phyloP scores from a whole-genome alignment of 192 early-diverging fungal species.

The Coemansia sp. region DNA sequence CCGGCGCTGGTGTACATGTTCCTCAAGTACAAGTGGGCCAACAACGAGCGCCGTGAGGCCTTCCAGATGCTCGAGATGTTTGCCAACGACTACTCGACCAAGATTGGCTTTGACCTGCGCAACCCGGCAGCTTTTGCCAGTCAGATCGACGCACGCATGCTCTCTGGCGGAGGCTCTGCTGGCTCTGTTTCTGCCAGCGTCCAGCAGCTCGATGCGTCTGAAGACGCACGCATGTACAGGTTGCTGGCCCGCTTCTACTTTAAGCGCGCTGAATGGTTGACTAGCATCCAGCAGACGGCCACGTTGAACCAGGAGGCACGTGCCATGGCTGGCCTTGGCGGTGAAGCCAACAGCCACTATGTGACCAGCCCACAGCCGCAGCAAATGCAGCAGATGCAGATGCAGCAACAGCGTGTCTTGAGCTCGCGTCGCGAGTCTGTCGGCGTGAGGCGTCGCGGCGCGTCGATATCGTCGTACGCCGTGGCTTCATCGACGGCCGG shows the following conservation, averaged over 20 bases:
- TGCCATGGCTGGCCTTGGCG: constrained; percentile 18
- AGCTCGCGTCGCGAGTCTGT: constrained; percentile 13
- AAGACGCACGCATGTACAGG: constrained; percentile 1
- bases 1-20: constrained; percentile 76
- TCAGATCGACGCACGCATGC: not conserved
- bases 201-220: not conserved
- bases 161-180: constrained; percentile 7
- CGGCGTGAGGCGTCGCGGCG: constrained; percentile 6
- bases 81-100: constrained; percentile 59
- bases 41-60: constrained; percentile 49
- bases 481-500: not conserved
- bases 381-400: constrained; percentile 1
- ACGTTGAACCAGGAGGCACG: constrained; percentile 22
- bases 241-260: constrained; percentile 80
- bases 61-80: constrained; percentile 77
- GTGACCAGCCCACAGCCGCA: not conserved
- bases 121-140: constrained; percentile 12
- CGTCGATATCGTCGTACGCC: constrained; percentile 8
- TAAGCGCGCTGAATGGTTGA: constrained; percentile 95
- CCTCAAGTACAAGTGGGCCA: constrained; percentile 65
- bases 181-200: too few relatives aligned
- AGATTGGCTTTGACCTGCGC: constrained; percentile 36
- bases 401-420: constrained; percentile 5
- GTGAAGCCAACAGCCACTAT: not conserved
- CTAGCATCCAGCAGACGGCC: constrained; percentile 26